These are phyloP conservation scores for Ascochyta viciae-villosae DNA, from an alignment of 2,329 filamentous ascomycete species.

Conservation along the genomic window DNA sequence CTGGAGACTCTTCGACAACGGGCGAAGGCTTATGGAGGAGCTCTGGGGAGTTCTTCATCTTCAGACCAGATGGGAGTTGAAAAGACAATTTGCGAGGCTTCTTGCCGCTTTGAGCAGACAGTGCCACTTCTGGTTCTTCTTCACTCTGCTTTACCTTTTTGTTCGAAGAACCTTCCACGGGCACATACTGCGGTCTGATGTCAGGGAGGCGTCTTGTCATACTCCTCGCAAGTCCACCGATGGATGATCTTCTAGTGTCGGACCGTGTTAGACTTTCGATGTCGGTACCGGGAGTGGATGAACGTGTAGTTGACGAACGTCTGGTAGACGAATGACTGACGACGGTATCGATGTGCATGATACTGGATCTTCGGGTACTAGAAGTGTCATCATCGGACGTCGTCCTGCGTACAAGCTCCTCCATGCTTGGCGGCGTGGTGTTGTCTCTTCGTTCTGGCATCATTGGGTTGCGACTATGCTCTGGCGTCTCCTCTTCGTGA, in stretches of 20 bases:
- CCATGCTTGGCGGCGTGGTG: slow-evolving; percentile 28
- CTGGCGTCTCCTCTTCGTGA: slow-evolving; percentile 8
- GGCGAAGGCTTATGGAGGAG: slow-evolving; percentile 3
- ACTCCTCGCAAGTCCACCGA: slow-evolving; percentile 35
- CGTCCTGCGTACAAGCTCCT: slow-evolving; percentile 27
- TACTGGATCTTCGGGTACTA: slow-evolving; percentile 11
- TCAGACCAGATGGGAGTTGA: slow-evolving; percentile 5
- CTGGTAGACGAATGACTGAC: slow-evolving; percentile 19
- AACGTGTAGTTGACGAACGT: slow-evolving; percentile 3
- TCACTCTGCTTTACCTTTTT: background rate
- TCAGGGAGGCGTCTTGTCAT: slow-evolving; percentile 32
- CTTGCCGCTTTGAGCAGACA: slow-evolving; percentile 1
- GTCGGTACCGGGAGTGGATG: slow-evolving; percentile 4
- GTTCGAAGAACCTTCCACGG: background rate
- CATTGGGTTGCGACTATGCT: slow-evolving; percentile 20
- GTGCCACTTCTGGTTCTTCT: background rate
- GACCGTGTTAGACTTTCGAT: slow-evolving; percentile 10
- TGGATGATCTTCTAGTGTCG: slow-evolving; percentile 30
- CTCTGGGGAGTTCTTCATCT: background rate
- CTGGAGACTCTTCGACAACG: slow-evolving; percentile 1
- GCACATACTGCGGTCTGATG: slow-evolving; percentile 13
- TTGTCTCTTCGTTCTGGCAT: slow-evolving; percentile 18
- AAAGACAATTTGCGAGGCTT: slow-evolving; percentile 20
- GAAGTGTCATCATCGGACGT: slow-evolving; percentile 20
- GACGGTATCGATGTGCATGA: slow-evolving; percentile 21